Evolutionary conservation across 2,329 filamentous ascomycete species (phyloP).

Genomic region (Chalaropsis thielavioides): DNA sequence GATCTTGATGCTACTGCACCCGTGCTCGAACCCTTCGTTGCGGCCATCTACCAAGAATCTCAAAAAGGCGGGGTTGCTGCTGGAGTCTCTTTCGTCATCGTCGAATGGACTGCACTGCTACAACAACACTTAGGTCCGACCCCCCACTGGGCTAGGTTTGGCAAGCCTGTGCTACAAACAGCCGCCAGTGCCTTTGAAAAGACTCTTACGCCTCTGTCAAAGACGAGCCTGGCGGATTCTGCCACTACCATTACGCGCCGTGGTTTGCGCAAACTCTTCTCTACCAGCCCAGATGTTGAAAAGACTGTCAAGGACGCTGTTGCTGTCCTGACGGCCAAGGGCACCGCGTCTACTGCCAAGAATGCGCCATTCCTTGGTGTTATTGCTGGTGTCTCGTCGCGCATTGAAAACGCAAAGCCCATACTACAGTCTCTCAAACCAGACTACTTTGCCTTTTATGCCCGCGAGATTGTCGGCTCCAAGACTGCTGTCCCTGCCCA

Average conservation of each 20-base stretch:
- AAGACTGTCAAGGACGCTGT: conserved; percentile 51
- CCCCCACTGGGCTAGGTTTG: conserved; percentile 48
- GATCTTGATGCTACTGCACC: conserved; percentile 37
- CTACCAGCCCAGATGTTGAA: conserved; percentile 39
- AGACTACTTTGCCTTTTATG: conserved; percentile 68
- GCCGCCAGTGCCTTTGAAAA: conserved; percentile 64
- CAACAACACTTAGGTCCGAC: conserved; percentile 55
- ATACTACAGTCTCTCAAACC: conserved; percentile 48
- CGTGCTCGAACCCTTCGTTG: conserved; percentile 49
- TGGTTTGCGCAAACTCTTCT: conserved; percentile 61
- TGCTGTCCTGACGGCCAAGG: conserved; percentile 53
- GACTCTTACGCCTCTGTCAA: conserved; percentile 53
- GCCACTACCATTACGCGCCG: conserved; percentile 66
- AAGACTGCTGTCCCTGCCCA: conserved; percentile 55
- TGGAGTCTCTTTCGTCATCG: conserved; percentile 70
- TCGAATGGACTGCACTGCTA: conserved; percentile 77
- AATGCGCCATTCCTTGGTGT: conserved; percentile 71
- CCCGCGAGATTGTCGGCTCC: conserved; percentile 71
- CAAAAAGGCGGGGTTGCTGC: conserved; percentile 64
- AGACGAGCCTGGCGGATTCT: conserved; percentile 52
- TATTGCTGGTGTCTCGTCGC: conserved; percentile 71
- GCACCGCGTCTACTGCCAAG: conserved; percentile 45
- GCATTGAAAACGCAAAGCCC: conserved; percentile 48
- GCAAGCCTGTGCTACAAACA: conserved; percentile 49
- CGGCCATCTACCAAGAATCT: conserved; percentile 55